A percentile compares a stretch with the other conserved stretches of the same genome.
These are phyloP conservation scores for Penicillium paxilli DNA, from an alignment of 495 filamentous ascomycete genomes.

Conservation along the genomic window DNA sequence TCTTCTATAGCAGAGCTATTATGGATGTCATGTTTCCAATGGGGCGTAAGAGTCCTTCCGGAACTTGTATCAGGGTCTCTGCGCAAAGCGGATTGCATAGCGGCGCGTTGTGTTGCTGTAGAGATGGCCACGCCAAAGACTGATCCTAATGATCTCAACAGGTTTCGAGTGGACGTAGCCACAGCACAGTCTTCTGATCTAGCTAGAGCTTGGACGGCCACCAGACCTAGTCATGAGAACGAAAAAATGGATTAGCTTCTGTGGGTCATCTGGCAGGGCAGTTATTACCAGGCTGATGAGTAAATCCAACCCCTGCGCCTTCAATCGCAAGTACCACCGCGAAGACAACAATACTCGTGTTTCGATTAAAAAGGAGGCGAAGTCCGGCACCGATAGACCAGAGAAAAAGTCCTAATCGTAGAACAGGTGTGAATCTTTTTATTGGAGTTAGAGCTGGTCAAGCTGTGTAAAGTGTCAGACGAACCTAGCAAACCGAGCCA, in stretches of 20 bases:
- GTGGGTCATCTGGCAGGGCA: not conserved
- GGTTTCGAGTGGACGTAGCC: conserved; percentile 57
- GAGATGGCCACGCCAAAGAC: conserved; percentile 56
- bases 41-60: too few species aligned
- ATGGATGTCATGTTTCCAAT: conserved; percentile 6
- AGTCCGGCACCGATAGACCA: conserved; percentile 44
- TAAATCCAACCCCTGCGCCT: conserved; percentile 52
- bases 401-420: conserved; percentile 3
- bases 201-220: conserved; percentile 60
- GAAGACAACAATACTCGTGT: conserved; percentile 43
- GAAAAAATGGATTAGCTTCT: not conserved
- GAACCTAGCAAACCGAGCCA: conserved; percentile 42
- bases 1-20: conserved; percentile 28
- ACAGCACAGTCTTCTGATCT: conserved; percentile 54
- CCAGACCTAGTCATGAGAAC: conserved; percentile 35
- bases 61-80: too few species aligned
- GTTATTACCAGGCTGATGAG: conserved; percentile 50
- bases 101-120: conserved; percentile 48
- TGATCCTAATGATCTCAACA: conserved; percentile 55
- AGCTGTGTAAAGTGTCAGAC: conserved; percentile 49
- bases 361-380: conserved; percentile 43
- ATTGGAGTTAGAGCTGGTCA: conserved; percentile 19
- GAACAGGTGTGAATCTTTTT: not conserved
- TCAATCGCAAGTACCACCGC: conserved; percentile 48
- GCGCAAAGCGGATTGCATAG: conserved; percentile 41